These are phyloP conservation scores for Funneliformis mosseae DNA, from an alignment of 192 early-diverging fungal species.

Conservation along the genomic window DNA sequence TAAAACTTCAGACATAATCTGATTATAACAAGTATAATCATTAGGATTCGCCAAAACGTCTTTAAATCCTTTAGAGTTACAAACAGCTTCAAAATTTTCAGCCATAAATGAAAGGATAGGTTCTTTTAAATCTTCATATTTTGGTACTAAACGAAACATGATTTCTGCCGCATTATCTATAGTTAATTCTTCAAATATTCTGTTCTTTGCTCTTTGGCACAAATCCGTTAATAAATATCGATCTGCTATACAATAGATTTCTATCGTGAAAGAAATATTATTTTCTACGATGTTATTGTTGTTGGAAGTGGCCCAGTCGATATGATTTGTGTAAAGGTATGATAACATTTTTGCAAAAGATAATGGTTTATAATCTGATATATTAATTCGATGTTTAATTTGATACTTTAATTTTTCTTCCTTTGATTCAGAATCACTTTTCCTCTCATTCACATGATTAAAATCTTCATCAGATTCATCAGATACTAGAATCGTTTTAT, in stretches of 20 bases:
- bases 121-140: conserved; percentile 24
- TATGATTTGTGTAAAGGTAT: conserved; percentile 34
- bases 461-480: neutral
- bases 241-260: conserved; percentile 23
- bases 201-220: conserved; percentile 13
- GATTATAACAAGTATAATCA: neutral
- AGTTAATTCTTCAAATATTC: conserved; percentile 29
- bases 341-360: conserved; percentile 16
- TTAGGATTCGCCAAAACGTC: neutral
- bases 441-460: neutral
- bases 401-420: neutral
- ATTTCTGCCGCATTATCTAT: conserved; percentile 22
- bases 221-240: conserved; percentile 26
- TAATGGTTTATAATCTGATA: neutral
- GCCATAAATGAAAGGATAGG: neutral
- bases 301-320: neutral
- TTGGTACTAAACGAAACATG: conserved; percentile 4
- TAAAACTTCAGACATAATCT: conserved; percentile 13
- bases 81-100: conserved; percentile 7
- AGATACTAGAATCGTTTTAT: neutral
- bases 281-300: neutral
- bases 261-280: neutral
- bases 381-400: conserved; percentile 15
- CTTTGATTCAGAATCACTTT: neutral
- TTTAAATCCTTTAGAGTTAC: conserved; percentile 17